A percentile compares a stretch with the other conserved stretches of the same genome.
These are phyloP conservation scores for Tribonema minus DNA, from an alignment of 108 stramenopile genomes.

Conservation along the genomic window DNA sequence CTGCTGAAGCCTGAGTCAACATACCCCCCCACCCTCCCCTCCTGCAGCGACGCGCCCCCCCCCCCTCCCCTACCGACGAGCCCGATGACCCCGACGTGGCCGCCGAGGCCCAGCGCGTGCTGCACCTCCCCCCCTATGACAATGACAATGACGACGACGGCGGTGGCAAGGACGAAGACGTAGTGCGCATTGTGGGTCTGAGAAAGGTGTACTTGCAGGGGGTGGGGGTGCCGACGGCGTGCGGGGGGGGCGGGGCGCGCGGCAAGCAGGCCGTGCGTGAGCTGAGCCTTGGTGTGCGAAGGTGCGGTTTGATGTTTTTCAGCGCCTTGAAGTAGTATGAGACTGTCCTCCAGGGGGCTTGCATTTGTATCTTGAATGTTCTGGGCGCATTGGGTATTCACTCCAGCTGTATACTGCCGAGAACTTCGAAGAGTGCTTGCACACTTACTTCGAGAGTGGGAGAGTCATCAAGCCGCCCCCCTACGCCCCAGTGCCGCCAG, in stretches of 20 bases:
- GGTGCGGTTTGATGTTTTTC: not conserved
- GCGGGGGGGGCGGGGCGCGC: conserved; percentile 24
- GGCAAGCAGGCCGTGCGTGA: not conserved
- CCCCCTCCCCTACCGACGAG: not conserved
- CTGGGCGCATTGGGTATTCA: too few relatives aligned
- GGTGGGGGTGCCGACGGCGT: not conserved
- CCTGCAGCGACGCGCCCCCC: not conserved
- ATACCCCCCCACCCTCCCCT: too few relatives aligned
- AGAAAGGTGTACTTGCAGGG: too few relatives aligned
- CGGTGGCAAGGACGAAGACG: not conserved
- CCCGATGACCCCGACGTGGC: conserved; percentile 73
- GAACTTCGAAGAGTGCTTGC: too few relatives aligned
- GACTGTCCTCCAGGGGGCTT: too few relatives aligned
- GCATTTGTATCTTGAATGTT: too few relatives aligned
- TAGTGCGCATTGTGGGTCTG: not conserved
- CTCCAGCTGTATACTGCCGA: too few relatives aligned
- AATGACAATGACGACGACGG: not conserved
- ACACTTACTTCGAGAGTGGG: too few relatives aligned
- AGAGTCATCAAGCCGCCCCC: too few relatives aligned
- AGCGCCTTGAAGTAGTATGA: not conserved
- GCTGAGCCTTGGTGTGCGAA: not conserved
- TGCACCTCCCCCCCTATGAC: too few relatives aligned
- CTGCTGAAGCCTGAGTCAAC: too few relatives aligned
- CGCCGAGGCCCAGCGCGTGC: conserved; percentile 72
- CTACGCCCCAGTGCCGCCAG: too few relatives aligned